Evolutionary conservation across 2,329 filamentous ascomycete genomes (phyloP).

Genomic region (Fusarium sp.): DNA sequence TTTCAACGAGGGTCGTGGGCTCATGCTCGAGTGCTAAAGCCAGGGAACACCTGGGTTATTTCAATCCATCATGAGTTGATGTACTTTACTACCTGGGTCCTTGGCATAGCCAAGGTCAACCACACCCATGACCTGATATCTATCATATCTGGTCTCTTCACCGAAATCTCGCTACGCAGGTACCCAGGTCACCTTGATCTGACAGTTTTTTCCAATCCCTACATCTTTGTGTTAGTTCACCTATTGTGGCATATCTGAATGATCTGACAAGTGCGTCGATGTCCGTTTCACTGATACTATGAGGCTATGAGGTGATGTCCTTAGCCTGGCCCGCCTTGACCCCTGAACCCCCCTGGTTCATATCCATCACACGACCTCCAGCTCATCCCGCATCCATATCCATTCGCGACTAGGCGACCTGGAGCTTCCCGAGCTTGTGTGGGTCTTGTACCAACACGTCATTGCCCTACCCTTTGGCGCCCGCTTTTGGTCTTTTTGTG

Average conservation of each 20-base stretch:
- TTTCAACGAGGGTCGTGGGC: neutral
- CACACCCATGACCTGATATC: slow-evolving; percentile 14
- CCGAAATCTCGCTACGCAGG: slow-evolving; percentile 11
- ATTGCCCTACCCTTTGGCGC: slow-evolving; percentile 29
- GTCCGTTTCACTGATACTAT: slow-evolving; percentile 20
- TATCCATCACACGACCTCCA: slow-evolving; percentile 38
- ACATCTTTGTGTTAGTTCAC: slow-evolving; percentile 1
- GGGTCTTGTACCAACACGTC: slow-evolving; percentile 45
- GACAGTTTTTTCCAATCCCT: slow-evolving; percentile 1
- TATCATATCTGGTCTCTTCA: neutral
- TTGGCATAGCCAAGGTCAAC: neutral
- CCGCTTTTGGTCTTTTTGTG: slow-evolving; percentile 26
- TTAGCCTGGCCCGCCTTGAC: slow-evolving; percentile 12
- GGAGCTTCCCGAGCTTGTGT: slow-evolving; percentile 52
- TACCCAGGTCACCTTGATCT: neutral
- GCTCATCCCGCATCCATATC: slow-evolving; percentile 36
- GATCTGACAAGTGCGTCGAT: slow-evolving; percentile 10
- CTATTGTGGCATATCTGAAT: neutral
- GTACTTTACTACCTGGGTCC: neutral
- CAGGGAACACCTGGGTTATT: neutral
- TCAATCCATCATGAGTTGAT: slow-evolving; percentile 23
- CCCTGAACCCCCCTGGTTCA: slow-evolving; percentile 35
- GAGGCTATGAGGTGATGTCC: slow-evolving; percentile 35
- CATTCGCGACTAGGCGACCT: slow-evolving; percentile 38
- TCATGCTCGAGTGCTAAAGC: neutral